phyloP scores from a whole-genome alignment of 768 basidiomycete species.

The Agaricus subrufescens region DNA sequence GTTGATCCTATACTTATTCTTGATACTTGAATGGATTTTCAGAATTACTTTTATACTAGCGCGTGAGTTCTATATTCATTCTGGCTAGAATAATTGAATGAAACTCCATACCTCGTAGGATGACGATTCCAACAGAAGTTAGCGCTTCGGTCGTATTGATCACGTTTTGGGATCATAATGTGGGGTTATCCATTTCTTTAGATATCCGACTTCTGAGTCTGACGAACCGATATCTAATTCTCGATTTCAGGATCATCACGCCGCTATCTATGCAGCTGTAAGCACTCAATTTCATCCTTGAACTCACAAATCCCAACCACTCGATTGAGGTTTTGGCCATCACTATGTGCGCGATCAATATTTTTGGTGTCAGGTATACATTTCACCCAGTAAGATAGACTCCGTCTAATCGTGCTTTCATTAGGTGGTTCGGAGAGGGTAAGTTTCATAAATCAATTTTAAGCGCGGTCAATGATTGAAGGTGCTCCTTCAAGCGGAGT shows the following conservation, averaged over 20 bases:
- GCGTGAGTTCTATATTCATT: conserved; percentile 23
- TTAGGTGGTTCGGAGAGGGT: conserved; percentile 67
- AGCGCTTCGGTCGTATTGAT: too few species aligned
- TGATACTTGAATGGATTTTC: background rate
- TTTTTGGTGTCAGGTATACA: conserved; percentile 37
- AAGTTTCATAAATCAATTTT: conserved; percentile 8
- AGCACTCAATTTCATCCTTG: background rate
- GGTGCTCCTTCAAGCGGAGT: conserved; percentile 21
- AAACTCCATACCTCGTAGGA: conserved; percentile 18
- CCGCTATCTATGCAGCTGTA: conserved; percentile 48
- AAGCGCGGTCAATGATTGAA: background rate
- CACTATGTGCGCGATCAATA: conserved; percentile 56
- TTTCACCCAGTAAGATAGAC: background rate
- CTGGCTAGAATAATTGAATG: background rate
- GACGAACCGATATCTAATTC: too few species aligned
- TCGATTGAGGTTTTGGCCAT: conserved; percentile 40
- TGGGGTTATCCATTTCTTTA: background rate
- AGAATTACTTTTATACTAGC: conserved; percentile 32
- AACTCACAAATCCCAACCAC: too few species aligned
- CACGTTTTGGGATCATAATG: too few species aligned
- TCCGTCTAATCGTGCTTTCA: background rate
- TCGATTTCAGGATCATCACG: conserved; percentile 21
- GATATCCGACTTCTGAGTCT: background rate
- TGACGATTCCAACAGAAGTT: too few species aligned
- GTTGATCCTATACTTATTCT: too few species aligned